Conservation (phyloP, 139 green algal species). For the Trebouxia sp. region DNA sequence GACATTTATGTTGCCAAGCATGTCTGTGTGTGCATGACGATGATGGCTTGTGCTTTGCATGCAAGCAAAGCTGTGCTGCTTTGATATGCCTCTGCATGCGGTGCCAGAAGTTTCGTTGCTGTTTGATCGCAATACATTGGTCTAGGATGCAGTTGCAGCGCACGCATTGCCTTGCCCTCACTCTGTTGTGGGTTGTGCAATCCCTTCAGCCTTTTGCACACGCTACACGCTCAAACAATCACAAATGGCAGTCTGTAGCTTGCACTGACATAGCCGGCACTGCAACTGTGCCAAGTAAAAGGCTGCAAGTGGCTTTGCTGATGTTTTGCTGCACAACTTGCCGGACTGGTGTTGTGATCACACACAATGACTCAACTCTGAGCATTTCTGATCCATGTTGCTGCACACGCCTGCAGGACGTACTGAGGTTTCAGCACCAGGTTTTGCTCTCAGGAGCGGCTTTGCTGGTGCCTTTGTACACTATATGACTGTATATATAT, state of each 20-base stretch:
- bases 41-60: not conserved
- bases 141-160: too few relatives aligned
- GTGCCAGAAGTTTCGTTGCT: not conserved
- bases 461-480: constrained; percentile 35
- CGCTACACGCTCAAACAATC: too few relatives aligned
- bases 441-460: constrained; percentile 38
- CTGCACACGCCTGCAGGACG: constrained; percentile 31
- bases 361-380: not conserved
- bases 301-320: not conserved
- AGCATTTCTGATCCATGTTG: not conserved
- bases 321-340: not conserved
- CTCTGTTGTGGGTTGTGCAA: too few relatives aligned
- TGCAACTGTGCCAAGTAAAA: too few relatives aligned
- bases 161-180: too few relatives aligned
- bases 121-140: not conserved
- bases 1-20: not conserved
- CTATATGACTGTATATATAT: constrained; percentile 42
- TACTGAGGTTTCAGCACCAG: constrained; percentile 38
- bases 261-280: too few relatives aligned
- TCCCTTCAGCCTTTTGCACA: too few relatives aligned
- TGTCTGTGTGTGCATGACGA: not conserved
- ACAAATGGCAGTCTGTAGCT: too few relatives aligned
- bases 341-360: not conserved
- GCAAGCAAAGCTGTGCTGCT: not conserved
- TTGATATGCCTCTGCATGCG: not conserved